These are phyloP conservation scores for Parastagonospora nodorum DNA, from an alignment of 2,329 filamentous ascomycete species.

Conservation along the genomic window DNA sequence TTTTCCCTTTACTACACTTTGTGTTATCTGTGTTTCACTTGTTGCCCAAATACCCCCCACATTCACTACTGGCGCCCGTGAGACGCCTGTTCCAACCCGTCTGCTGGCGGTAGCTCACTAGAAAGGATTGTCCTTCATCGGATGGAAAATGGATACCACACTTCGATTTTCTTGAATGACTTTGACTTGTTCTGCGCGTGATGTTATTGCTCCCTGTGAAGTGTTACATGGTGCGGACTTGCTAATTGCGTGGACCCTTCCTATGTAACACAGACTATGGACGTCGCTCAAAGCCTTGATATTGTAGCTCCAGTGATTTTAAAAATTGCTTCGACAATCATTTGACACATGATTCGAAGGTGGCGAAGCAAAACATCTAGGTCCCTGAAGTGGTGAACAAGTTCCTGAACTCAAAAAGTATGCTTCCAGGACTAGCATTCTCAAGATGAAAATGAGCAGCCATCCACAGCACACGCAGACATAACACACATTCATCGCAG, in stretches of 20 bases:
- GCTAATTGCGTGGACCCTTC: too few relatives aligned
- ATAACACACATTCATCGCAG: too few relatives aligned
- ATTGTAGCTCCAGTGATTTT: too few relatives aligned
- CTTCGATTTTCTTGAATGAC: conserved; percentile 4
- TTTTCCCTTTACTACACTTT: conserved; percentile 9
- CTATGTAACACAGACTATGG: too few relatives aligned
- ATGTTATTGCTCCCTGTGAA: not conserved
- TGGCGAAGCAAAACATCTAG: not conserved
- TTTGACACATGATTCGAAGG: not conserved
- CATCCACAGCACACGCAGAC: too few relatives aligned
- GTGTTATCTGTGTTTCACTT: not conserved
- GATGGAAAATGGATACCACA: conserved; percentile 39
- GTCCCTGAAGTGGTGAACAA: not conserved
- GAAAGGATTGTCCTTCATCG: conserved; percentile 45
- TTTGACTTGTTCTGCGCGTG: not conserved
- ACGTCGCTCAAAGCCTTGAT: too few relatives aligned
- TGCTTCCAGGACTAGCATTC: too few relatives aligned
- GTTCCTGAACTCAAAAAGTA: not conserved
- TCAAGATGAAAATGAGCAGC: too few relatives aligned
- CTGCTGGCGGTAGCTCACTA: conserved; percentile 30
- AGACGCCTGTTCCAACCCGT: conserved; percentile 22
- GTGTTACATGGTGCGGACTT: not conserved
- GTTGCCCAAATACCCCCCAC: conserved; percentile 28
- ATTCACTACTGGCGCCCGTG: conserved; percentile 31
- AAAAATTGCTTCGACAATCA: not conserved